A percentile compares a stretch with the other conserved stretches of the same genome.
Conservation (phyloP, 2,329 filamentous ascomycete species). For the Pseudogymnoascus sp. region DNA sequence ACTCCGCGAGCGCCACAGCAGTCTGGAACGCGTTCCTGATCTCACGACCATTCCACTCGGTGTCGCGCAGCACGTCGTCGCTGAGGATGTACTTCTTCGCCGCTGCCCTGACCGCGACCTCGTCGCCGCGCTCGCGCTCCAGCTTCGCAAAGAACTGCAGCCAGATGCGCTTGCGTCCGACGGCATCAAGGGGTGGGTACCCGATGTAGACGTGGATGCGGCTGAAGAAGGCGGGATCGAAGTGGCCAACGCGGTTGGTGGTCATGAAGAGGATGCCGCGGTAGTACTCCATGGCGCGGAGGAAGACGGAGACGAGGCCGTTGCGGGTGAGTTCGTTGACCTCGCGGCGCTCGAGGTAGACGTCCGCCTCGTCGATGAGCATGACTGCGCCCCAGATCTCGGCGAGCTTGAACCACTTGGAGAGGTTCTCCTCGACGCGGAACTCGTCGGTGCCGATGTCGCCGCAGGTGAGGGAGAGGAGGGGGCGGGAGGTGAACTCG, state of each 20-base stretch:
- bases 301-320: slow-evolving; percentile 31
- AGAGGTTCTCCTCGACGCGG: slow-evolving; percentile 41
- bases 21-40: slow-evolving; percentile 26
- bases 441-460: slow-evolving; percentile 42
- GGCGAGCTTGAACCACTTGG: slow-evolving; percentile 41
- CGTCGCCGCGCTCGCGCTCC: slow-evolving; percentile 16
- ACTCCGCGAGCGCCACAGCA: slow-evolving; percentile 21
- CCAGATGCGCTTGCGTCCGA: slow-evolving; percentile 27
- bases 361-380: slow-evolving; percentile 47
- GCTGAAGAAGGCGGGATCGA: slow-evolving; percentile 35
- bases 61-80: slow-evolving; percentile 17
- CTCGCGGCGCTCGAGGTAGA: slow-evolving; percentile 36
- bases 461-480: slow-evolving; percentile 34
- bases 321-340: slow-evolving; percentile 30
- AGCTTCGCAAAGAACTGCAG: slow-evolving; percentile 21
- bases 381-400: slow-evolving; percentile 45
- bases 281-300: slow-evolving; percentile 37
- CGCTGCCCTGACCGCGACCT: slow-evolving; percentile 11
- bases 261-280: slow-evolving; percentile 38
- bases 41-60: slow-evolving; percentile 25
- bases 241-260: slow-evolving; percentile 33
- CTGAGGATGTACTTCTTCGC: slow-evolving; percentile 19
- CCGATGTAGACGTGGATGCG: slow-evolving; percentile 32
- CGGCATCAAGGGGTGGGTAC: slow-evolving; percentile 25
- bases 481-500: slow-evolving; percentile 21